These are phyloP conservation scores for Chimonanthus praecox DNA, from an alignment of 164 flowering plant species.

Conservation along the genomic window DNA sequence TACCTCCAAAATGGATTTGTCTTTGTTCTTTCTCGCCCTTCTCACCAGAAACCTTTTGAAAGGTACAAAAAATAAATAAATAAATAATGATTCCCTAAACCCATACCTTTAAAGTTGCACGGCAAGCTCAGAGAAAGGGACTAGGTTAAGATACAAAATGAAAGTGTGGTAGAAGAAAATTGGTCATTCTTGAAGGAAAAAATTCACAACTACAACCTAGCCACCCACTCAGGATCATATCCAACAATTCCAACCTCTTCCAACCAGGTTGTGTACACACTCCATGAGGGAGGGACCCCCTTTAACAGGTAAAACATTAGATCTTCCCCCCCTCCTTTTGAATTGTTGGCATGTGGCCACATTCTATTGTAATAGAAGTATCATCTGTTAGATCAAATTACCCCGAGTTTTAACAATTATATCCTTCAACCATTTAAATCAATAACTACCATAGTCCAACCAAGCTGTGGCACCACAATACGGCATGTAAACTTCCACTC, in stretches of 20 bases:
- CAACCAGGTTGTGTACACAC: no score
- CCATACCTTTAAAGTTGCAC: not conserved
- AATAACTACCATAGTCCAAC: no score
- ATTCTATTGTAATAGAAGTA: not conserved
- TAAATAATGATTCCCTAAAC: not conserved
- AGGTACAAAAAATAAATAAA: not conserved
- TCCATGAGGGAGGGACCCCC: no score
- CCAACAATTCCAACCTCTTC: no score
- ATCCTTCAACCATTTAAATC: no score
- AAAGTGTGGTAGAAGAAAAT: not conserved
- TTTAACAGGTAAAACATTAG: not conserved
- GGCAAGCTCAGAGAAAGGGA: not conserved
- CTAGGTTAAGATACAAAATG: not conserved
- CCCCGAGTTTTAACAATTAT: no score
- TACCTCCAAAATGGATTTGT: slow-evolving; percentile 67
- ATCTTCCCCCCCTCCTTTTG: not conserved
- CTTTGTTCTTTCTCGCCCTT: slow-evolving; percentile 73
- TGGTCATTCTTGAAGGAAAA: not conserved
- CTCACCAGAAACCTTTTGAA: slow-evolving; percentile 63
- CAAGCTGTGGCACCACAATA: no score
- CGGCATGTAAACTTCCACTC: no score
- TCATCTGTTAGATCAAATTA: no score
- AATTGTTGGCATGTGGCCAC: not conserved
- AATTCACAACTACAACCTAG: not conserved
- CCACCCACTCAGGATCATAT: no score